Base-by-base conservation (phyloP, 164 flowering plant genomes). In the Vitis cinerea region DNA sequence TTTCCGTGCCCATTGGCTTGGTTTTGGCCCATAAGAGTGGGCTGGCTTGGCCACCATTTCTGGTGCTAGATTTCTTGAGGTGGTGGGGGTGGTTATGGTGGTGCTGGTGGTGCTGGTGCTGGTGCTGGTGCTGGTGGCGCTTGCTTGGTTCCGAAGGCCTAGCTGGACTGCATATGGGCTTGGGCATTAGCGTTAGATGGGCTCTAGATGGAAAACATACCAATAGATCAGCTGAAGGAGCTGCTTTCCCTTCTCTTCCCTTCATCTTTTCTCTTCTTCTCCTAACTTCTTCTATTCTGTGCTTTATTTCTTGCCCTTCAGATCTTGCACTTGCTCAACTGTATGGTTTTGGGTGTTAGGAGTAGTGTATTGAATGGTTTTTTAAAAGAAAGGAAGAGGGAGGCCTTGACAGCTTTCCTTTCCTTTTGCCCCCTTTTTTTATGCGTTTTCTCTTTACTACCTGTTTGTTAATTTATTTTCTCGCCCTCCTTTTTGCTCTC, bases 151-250 rank as follows among this genome's bases (percentile, higher is more conserved):
- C 90, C 2, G 75, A 67, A 3, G 84, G 76, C 64, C 95, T 78
- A 0, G 85, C 84, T 0, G 98, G 97, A 79, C 98, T 92, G 81
- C 92, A 86, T 27, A 89, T 81, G 50, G 92, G 87, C 76, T 92
- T 94, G 0, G 97, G 98, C 92, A 86, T 85, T 13, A 92, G 80
- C 3, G 79, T 71, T 11, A 94, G 70, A 71, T 84, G 96, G 59
- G 92, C 81, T 72, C 97, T 70, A 4, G 97, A 64, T 1, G 98
- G 97, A 66, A 94, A 94, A 77, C 97, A 92, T 9, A 89, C 94
- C 52, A 94, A 74, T 23, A 93, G 78, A 82, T 89, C 96, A 16
- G 95, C 73, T 3, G 93, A 71, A 10, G 77, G 83, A 63, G 83
- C 81, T 52, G 79, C 81, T 71, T 69, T 79, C 63, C 76, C 72